phyloP scores from a whole-genome alignment of 768 basidiomycete genomes.

The Melanogaster broomeanus region DNA sequence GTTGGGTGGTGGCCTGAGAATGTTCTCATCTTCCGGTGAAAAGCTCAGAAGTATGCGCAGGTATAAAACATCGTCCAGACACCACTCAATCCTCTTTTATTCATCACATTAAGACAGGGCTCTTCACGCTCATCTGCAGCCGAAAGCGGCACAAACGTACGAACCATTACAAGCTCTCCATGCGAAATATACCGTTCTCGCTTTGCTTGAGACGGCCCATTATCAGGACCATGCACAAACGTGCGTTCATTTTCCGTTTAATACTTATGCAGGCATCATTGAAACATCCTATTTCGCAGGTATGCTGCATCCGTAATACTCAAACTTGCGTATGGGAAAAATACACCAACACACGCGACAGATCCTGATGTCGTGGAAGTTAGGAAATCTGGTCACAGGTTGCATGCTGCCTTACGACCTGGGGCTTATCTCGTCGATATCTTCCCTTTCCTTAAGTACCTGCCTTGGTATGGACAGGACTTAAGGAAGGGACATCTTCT shows the following conservation, averaged over 20 bases:
- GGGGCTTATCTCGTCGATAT: constrained; percentile 37
- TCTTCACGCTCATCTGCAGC: constrained; percentile 54
- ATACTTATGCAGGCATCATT: constrained; percentile 30
- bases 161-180: constrained; percentile 43
- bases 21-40: constrained; percentile 50
- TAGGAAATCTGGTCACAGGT: constrained; percentile 18
- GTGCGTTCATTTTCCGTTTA: constrained; percentile 42
- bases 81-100: constrained; percentile 11
- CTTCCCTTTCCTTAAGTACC: constrained; percentile 37
- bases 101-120: constrained; percentile 34
- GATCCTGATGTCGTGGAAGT: constrained; percentile 21
- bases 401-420: constrained; percentile 24
- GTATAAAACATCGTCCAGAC: constrained; percentile 22
- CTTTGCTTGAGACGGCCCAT: constrained; percentile 7
- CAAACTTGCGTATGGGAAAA: constrained; percentile 22
- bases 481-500: constrained; percentile 52
- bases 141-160: constrained; percentile 46
- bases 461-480: constrained; percentile 61
- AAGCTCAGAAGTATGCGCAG: constrained; percentile 55
- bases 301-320: constrained; percentile 17
- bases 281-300: constrained; percentile 5
- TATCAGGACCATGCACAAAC: constrained; percentile 6
- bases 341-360: constrained; percentile 6
- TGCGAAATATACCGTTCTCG: constrained; percentile 10
- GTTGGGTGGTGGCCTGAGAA: constrained; percentile 53